Evolutionary conservation across 306 rosid species (phyloP), one percentile per base, ranked within the genome.

Genomic region (Biancaea sappan): DNA sequence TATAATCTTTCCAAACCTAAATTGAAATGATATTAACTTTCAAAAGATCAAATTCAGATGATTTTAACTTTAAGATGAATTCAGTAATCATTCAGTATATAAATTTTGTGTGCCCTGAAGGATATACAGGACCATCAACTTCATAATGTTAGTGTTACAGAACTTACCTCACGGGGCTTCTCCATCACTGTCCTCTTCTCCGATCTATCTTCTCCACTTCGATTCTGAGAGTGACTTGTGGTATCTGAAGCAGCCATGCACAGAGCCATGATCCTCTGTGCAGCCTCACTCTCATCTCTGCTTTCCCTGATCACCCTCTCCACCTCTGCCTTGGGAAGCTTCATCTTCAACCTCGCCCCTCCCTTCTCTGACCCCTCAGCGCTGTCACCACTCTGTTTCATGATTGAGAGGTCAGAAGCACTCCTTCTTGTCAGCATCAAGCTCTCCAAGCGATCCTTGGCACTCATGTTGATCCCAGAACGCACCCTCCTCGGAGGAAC

Each of bases 401-500:
- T 79, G 24, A 73, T 67, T 0, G 93, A 75, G 0, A 95, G 97
- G 68, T 92, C 99, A 0, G 99, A 95, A n/a, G 56, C 70, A 0
- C 97, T 87, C 68, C 99, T 62, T 19, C 96, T 44, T 1, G 99
- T 52, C 48, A 95, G 74, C 83, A 85, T 87, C 4, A 95, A 62
- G 52, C 84, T 90, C 84, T 95, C 98, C 0, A 95, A 86, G 69
- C 93, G 71, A 53, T 95, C 99, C 66, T 87, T 95, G 8, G 99
- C 99, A 9, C 91, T 79, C 98, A 95, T 87, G 82, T 86, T 82
- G 11, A 95, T 95, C 22, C 92, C 97, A 0, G 99, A 95, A 74
- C 85, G 86, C 28, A 87, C 91, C 71, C 98, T 84, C n/a, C 98
- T 85, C 1, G 68, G 68, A 0, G 97, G 81, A 13, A 61, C 75